Conservation (phyloP, 441 rosid species). For the Metrosideros polymorpha region DNA sequence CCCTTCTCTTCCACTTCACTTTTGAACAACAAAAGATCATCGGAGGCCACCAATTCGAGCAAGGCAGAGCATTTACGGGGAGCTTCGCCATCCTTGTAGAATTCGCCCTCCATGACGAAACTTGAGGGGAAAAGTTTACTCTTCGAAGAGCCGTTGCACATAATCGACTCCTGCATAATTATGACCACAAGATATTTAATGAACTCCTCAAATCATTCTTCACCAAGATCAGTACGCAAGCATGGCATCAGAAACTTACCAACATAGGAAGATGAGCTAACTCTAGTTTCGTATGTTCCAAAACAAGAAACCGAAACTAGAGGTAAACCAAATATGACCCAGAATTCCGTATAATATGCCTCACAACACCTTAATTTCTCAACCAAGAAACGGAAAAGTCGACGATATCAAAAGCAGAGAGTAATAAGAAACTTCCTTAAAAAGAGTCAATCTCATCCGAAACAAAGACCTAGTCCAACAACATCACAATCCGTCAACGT, state of each 20-base stretch:
- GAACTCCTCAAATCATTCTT: neutral
- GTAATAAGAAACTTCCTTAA: neutral
- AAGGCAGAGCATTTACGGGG: slow-evolving; percentile 28
- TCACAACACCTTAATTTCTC: neutral
- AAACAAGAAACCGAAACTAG: neutral
- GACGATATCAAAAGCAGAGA: neutral
- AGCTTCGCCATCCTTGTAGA: slow-evolving; percentile 17
- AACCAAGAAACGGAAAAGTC: neutral
- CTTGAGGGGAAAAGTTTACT: slow-evolving; percentile 23
- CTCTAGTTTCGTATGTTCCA: neutral
- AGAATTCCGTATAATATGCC: neutral
- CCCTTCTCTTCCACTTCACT: slow-evolving; percentile 42
- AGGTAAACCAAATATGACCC: neutral
- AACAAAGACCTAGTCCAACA: neutral
- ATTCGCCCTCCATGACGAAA: slow-evolving; percentile 36
- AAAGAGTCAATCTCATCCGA: neutral
- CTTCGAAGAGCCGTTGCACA: slow-evolving; percentile 38
- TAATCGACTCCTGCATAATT: slow-evolving; percentile 36
- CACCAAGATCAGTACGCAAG: neutral
- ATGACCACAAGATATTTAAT: neutral
- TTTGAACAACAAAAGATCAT: slow-evolving; percentile 46
- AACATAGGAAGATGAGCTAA: neutral
- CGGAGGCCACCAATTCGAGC: slow-evolving; percentile 73
- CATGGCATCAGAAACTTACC: neutral
- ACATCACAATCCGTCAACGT: neutral